phyloP scores from a whole-genome alignment of 495 filamentous ascomycete species.

The Xylaria scruposa region DNA sequence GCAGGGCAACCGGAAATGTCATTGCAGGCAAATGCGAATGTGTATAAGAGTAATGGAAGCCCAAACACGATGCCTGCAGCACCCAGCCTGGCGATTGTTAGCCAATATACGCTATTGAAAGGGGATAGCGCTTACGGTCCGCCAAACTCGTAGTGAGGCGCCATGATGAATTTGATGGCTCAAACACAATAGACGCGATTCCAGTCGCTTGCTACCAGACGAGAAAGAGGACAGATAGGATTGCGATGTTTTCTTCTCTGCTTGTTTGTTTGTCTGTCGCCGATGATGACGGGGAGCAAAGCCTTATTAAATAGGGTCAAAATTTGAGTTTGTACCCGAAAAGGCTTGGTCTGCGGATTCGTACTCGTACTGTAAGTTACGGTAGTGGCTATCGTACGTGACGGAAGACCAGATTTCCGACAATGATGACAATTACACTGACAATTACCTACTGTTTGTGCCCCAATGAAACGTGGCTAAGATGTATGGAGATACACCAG shows the following conservation, averaged over 20 bases:
- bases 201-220: neutral
- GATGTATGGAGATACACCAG: neutral
- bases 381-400: neutral
- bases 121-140: slow-evolving; percentile 74
- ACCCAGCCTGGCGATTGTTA: slow-evolving; percentile 65
- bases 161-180: slow-evolving; percentile 11
- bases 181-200: neutral
- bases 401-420: slow-evolving; percentile 22
- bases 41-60: slow-evolving; percentile 76
- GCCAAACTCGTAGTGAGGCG: slow-evolving; percentile 72
- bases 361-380: slow-evolving; percentile 13
- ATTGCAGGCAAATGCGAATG: slow-evolving; percentile 85
- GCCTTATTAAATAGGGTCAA: slow-evolving; percentile 7
- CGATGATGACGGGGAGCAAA: neutral
- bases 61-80: slow-evolving; percentile 76
- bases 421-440: slow-evolving; percentile 22
- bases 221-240: no score
- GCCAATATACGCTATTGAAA: slow-evolving; percentile 20
- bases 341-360: neutral
- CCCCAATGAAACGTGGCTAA: neutral
- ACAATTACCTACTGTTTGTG: slow-evolving; percentile 13
- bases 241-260: slow-evolving; percentile 5
- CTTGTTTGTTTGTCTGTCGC: neutral
- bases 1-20: slow-evolving; percentile 90
- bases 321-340: neutral